Base-by-base conservation (phyloP, 192 early-diverging fungal genomes). In the Paraglomus occultum region DNA sequence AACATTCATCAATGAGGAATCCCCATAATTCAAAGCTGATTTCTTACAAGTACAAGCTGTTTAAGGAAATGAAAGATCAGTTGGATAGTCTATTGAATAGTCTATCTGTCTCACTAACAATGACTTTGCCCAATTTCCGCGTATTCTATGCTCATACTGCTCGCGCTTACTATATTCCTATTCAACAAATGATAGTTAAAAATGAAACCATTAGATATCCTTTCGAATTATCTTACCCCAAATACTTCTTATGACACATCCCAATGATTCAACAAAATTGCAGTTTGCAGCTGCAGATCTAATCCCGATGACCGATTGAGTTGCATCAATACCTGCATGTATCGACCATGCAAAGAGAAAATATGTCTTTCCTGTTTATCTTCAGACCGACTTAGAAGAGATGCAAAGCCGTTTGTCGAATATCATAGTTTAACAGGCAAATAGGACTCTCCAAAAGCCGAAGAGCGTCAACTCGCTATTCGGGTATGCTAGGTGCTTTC, bases 21-120 rank as follows among this genome's bases (percentile, higher is more conserved):
- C 31, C 31, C 31, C 31, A 31, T 31, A 31, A 31, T 31, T 31
- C 31, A 3, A 62, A 62, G 15, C 60, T 40, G 15, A 62, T 62
- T 44, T 52, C 22, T 12, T 52, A 52, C 51, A 8, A 52, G 8
- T 22, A 52, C 12, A 52, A 52, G 4, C 12, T 52, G 22, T 52
- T 52, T 52, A 52, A 12, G 8, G 51, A 52, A 52, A 15, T 52
- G 51, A 52, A 52, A 52, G 60, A 46, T 43, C 60, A 62, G 22
- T n/a, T 62, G 46, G 60, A 62, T 43, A 2, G 60, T 62, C 60
- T 62, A 23, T 45, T 62, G 42, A 52, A 52, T n/a, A n/a, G n/a
- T n/a, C n/a, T n/a, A n/a, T n/a, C n/a, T n/a, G n/a, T 31, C 31
- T 31, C 3, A 31, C 31, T 31, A 31, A 31, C 3, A 31, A 31